A percentile compares a stretch with the other conserved stretches of the same genome.
Evolutionary conservation across 768 basidiomycete genomes (phyloP).

Genomic region (Mycena galericulata): DNA sequence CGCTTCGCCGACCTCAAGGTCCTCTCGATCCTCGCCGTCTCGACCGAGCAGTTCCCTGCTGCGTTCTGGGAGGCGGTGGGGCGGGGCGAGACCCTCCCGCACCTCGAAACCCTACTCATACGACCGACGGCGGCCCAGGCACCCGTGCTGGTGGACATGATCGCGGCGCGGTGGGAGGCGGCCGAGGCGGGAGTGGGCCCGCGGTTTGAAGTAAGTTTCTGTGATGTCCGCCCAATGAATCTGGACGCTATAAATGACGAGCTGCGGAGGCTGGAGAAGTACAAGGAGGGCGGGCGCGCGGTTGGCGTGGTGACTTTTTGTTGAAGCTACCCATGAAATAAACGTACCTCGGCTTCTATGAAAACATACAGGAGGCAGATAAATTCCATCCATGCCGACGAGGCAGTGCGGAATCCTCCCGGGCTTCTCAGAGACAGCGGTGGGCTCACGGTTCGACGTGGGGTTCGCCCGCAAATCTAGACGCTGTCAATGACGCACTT

Average conservation of each 20-base stretch:
- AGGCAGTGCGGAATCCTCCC: no score
- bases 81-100: slow-evolving; percentile 5
- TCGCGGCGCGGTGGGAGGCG: slow-evolving; percentile 19
- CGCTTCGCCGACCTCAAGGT: not conserved
- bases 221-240: not conserved
- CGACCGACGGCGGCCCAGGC: slow-evolving; percentile 10
- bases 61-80: slow-evolving; percentile 19
- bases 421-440: no score
- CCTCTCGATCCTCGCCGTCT: not conserved
- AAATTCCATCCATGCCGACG: no score
- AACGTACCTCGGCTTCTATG: no score
- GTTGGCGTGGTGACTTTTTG: not conserved
- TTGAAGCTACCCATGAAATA: slow-evolving; percentile 5
- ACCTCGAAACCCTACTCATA: not conserved
- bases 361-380: no score
- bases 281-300: not conserved
- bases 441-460: no score
- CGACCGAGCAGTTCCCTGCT: slow-evolving; percentile 20
- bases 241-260: slow-evolving; percentile 1
- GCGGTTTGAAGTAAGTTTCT: not conserved
- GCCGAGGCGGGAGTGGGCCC: not conserved
- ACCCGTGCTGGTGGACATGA: slow-evolving; percentile 12
- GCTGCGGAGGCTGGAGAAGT: slow-evolving; percentile 8
- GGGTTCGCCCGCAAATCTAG: no score
- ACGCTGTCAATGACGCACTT: no score